Conservation (phyloP, 768 basidiomycete genomes). For the Psilocybe cubensis region DNA sequence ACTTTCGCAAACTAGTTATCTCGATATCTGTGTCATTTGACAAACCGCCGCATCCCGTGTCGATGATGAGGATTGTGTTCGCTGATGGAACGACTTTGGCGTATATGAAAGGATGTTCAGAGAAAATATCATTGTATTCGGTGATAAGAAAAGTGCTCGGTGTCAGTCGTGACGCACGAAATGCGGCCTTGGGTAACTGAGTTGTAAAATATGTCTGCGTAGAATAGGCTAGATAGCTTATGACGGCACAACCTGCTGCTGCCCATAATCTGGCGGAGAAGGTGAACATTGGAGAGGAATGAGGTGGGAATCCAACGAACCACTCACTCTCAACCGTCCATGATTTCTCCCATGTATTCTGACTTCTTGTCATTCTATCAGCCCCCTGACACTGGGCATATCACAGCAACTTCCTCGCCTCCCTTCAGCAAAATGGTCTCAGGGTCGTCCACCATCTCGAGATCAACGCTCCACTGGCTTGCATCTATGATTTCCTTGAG, state of each 20-base stretch:
- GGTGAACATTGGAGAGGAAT: slow-evolving; percentile 6
- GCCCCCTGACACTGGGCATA: slow-evolving; percentile 84
- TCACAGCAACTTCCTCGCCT: slow-evolving; percentile 80
- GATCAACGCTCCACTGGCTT: slow-evolving; percentile 81
- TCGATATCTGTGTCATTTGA: slow-evolving; percentile 42
- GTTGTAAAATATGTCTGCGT: slow-evolving; percentile 9
- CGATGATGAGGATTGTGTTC: slow-evolving; percentile 49
- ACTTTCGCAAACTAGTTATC: slow-evolving; percentile 42
- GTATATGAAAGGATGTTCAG: slow-evolving; percentile 59
- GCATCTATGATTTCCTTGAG: slow-evolving; percentile 57
- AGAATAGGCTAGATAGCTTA: slow-evolving; percentile 17
- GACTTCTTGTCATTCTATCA: slow-evolving; percentile 30
- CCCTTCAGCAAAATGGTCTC: slow-evolving; percentile 53
- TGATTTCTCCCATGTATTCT: not conserved
- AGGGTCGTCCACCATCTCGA: slow-evolving; percentile 74
- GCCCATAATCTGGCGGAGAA: slow-evolving; percentile 11
- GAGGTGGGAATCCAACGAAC: slow-evolving; percentile 1
- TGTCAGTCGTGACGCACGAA: slow-evolving; percentile 33
- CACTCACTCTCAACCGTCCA: not conserved
- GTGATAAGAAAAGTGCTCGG: slow-evolving; percentile 43
- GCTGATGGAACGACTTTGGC: slow-evolving; percentile 44
- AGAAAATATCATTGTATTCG: slow-evolving; percentile 54
- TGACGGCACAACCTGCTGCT: slow-evolving; percentile 15
- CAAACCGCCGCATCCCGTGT: slow-evolving; percentile 58
- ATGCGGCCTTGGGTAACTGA: slow-evolving; percentile 23